phyloP scores from a whole-genome alignment of 345 rosid genomes.

The Populus euphratica region DNA sequence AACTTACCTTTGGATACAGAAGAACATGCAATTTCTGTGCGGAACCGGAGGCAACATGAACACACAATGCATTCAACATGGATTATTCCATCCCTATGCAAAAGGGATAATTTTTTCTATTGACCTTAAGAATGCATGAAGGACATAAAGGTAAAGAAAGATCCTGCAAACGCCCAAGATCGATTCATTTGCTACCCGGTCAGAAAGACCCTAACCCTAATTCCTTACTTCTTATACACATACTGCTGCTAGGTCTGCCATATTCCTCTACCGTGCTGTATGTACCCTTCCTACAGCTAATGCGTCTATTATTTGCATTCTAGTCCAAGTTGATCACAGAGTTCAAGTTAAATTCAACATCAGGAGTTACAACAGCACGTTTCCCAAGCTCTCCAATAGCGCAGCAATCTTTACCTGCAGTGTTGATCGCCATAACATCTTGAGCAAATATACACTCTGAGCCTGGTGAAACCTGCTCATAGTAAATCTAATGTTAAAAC shows the following conservation, averaged over 20 bases:
- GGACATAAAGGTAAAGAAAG: background rate
- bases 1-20: too few species aligned
- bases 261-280: too few species aligned
- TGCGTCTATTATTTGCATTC: background rate
- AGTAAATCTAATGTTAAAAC: background rate
- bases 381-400: constrained; percentile 57
- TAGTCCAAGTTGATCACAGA: constrained; percentile 28
- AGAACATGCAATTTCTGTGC: background rate
- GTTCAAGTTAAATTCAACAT: constrained; percentile 51
- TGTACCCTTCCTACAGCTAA: background rate
- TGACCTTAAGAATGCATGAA: too few species aligned
- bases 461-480: constrained; percentile 65
- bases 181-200: background rate
- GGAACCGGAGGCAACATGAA: too few species aligned
- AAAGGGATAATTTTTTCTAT: background rate
- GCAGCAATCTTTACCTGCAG: constrained; percentile 49
- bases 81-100: too few species aligned
- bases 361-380: constrained; percentile 65
- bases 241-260: background rate
- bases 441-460: constrained; percentile 56
- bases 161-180: background rate
- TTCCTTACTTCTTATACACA: background rate
- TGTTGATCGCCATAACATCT: constrained; percentile 53
- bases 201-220: background rate
- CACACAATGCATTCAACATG: too few species aligned